Evolutionary conservation across 768 basidiomycete species (phyloP).

Genomic region (Mrakia gelida): DNA sequence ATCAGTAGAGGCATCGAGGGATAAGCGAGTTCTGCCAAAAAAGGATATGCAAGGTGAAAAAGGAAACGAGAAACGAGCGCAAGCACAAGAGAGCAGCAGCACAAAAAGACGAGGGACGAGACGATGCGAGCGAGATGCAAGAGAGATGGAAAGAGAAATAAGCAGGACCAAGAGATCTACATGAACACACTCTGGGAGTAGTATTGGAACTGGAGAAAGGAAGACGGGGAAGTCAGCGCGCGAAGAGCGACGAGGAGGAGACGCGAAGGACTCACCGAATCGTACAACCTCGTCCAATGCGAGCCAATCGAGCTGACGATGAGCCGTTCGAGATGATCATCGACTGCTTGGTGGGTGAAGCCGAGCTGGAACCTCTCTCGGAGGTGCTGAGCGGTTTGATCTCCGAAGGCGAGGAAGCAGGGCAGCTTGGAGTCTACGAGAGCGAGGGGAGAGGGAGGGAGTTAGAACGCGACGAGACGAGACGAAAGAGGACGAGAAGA

Average conservation of each 20-base stretch:
- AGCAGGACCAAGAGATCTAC: background rate
- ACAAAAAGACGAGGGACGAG: background rate
- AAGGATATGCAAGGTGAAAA: too few species aligned
- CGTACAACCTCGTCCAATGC: constrained; percentile 92
- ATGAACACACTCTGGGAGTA: constrained; percentile 59
- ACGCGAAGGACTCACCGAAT: constrained; percentile 60
- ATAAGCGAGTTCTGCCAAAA: too few species aligned
- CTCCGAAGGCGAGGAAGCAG: constrained; percentile 84
- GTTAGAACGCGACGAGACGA: constrained; percentile 33
- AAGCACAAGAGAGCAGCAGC: background rate
- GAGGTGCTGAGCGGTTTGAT: constrained; percentile 80
- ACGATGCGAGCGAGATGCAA: background rate
- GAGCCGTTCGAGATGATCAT: constrained; percentile 81
- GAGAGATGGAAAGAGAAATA: background rate
- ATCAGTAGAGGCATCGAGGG: background rate
- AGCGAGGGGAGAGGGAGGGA: too few species aligned
- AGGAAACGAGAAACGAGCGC: too few species aligned
- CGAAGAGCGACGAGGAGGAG: background rate
- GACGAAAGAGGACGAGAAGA: background rate
- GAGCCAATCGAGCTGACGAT: constrained; percentile 87
- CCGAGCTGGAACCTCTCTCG: constrained; percentile 91
- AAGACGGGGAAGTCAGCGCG: background rate
- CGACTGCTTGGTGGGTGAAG: constrained; percentile 72
- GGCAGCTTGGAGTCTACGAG: constrained; percentile 74
- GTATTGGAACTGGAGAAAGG: constrained; percentile 69